Base-by-base conservation (phyloP, 768 basidiomycete species). In the Podaxis sp. region DNA sequence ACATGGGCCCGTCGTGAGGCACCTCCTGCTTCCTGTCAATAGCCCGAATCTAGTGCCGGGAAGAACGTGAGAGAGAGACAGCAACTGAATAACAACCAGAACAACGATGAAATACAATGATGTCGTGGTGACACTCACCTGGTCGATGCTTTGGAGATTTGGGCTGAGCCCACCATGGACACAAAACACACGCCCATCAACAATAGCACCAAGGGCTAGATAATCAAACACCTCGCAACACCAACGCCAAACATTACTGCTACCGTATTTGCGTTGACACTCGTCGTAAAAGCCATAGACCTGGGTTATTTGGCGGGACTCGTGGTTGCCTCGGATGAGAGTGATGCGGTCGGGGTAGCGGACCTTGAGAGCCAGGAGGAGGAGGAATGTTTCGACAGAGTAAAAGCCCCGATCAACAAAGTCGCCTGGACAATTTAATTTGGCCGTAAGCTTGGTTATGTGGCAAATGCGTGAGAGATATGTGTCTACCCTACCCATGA, bases 141-240 rank as follows among this genome's bases (percentile, higher is more conserved):
- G 91, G 80, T 98, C 95, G 63, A 97, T 86, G 21, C 80, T 83
- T 62, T 86, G 85, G 57, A 97, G 76, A 73, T 88, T 90, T 9
- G 96, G 95, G 73, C 93, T 96, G 67, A 98, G 76, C 7, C 95
- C 96, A 1, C 96, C 96, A 75, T 98, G 96, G 51, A 98, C 95
- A 73, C 96, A 98, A 70, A 98, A 95, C 61, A 98, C 95, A 61
- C 91, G 81, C 5, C 95, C 96, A 71, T 98, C 96, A n/a, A 98
- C 94, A 66, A 98, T 87, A 16, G 96, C 96, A 11, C 90, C 94
- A 42, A 98, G 77, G 28, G 93, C 91, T 50, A 98, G 85, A 73
- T 97, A 98, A 72, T 98, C 96, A 67, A 99, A 99, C 7, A 98
- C 95, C 69, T 98, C 95, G 72, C 95, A 98, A 73, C 95, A 98